phyloP scores from a whole-genome alignment of 163 green algal species.

The Scenedesmus sp. region DNA sequence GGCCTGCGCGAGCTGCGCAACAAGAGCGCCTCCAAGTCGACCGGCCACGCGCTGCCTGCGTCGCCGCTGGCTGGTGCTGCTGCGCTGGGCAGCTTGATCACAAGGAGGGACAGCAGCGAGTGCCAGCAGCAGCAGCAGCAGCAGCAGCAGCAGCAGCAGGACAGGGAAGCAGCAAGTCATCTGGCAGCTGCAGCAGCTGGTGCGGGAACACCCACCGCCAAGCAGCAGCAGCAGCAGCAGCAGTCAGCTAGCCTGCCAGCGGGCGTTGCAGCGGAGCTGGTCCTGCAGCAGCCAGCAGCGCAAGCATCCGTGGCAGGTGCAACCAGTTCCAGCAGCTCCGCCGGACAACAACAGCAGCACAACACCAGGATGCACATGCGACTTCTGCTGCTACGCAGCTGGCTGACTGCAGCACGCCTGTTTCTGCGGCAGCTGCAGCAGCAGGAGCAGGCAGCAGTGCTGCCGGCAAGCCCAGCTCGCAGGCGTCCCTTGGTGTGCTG shows the following conservation, averaged over 20 bases:
- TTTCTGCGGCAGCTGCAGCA: not conserved
- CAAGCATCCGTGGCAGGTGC: not conserved
- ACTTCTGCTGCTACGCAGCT: not conserved
- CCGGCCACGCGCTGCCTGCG: not conserved
- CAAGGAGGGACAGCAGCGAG: not conserved
- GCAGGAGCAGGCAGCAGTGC: not conserved
- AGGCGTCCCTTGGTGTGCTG: not conserved
- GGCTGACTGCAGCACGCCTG: constrained; percentile 9
- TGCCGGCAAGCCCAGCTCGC: not conserved
- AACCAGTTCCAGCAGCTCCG: not conserved
- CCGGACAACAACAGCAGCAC: not conserved
- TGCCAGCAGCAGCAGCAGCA: not conserved
- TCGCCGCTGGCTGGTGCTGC: not conserved
- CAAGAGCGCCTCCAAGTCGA: not conserved
- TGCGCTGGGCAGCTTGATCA: not conserved
- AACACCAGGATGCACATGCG: not conserved
- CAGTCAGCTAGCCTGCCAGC: not conserved
- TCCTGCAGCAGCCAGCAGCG: not conserved
- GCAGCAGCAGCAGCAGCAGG: constrained; percentile 30
- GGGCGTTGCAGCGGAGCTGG: not conserved
- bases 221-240: not conserved
- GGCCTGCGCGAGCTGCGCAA: not conserved
- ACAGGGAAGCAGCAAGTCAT: not conserved
- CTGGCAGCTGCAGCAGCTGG: not conserved
- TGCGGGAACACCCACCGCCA: not conserved